Evolutionary conservation across 805 yeast species (phyloP).

Genomic region (Hanseniaspora pseudoguilliermondii): DNA sequence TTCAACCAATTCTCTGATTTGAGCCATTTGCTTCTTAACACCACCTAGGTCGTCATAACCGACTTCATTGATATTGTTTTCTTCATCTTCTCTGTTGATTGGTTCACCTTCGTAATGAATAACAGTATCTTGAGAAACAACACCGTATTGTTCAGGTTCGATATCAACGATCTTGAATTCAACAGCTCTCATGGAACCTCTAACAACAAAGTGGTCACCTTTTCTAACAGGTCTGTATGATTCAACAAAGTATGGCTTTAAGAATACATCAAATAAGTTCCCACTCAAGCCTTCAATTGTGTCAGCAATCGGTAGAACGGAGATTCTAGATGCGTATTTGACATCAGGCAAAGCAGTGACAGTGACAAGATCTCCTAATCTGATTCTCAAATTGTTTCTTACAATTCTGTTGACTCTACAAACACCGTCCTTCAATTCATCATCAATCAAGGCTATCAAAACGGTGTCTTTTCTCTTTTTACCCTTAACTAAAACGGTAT

Average conservation of each 20-base stretch:
- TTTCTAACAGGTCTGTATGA: conserved; percentile 98
- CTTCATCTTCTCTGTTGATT: conserved; percentile 95
- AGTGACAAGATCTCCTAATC: conserved; percentile 84
- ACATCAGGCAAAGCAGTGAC: conserved; percentile 95
- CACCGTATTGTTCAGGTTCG: conserved; percentile 93
- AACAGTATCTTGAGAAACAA: conserved; percentile 95
- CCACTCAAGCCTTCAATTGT: conserved; percentile 97
- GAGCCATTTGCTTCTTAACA: conserved; percentile 98
- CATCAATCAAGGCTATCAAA: conserved; percentile 87
- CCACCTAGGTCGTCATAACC: conserved; percentile 99
- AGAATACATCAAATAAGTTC: conserved; percentile 84
- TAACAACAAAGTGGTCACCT: conserved; percentile 88
- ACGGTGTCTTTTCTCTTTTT: conserved; percentile 97
- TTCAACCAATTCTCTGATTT: conserved; percentile 95
- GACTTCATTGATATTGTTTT: conserved; percentile 88
- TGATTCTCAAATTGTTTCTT: conserved; percentile 84
- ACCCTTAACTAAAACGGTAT: conserved; percentile 92
- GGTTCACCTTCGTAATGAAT: conserved; percentile 99
- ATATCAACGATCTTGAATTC: conserved; percentile 97
- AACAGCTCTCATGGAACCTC: conserved; percentile 99
- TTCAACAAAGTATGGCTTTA: conserved; percentile 96
- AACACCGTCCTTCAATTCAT: conserved; percentile 90
- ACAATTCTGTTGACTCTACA: conserved; percentile 92
- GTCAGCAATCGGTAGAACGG: conserved; percentile 93
- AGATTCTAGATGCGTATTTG: conserved; percentile 88